Evolutionary conservation across 2,329 filamentous ascomycete genomes (phyloP), one percentile per base, ranked within the genome.

Genomic region (Fusarium sambucinum): DNA sequence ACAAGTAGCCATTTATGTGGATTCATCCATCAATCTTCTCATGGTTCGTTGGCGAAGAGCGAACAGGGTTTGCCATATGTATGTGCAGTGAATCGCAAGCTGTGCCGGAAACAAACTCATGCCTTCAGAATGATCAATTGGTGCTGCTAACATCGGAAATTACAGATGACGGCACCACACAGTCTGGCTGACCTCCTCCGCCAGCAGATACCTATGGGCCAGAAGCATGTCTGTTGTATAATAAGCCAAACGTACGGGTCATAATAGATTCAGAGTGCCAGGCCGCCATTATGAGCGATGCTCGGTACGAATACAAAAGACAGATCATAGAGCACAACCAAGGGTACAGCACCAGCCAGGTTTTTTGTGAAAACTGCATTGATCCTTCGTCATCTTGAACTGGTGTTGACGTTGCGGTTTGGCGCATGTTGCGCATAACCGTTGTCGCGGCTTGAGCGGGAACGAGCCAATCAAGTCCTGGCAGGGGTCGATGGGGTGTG

Each of bases 371-470:
- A 70, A 63, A 68, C 73, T 71, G 77, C 73, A 83, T 83, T 82
- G 81, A 81, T 75, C 77, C 76, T 80, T 77, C 73, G 76, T 77
- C 76, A 82, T 79, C 78, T 80, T 79, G 80, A 79, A 77, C 78
- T 76, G 79, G 79, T 75, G 76, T 80, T 74, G 76, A 80, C 77
- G 79, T 78, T 76, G 80, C 81, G 82, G 81, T 81, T 80, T 80
- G 82, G 81, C 79, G 81, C 83, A 84, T 85, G 82, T 81, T 83
- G 81, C 80, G 82, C 83, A 84, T 85, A 82, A 81, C 82, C 80
- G 82, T 83, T 81, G 81, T 80, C 76, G 77, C 80, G 76, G 71
- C 75, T 77, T 77, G 73, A 71, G 74, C 76, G 58, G 64, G 59
- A 64, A 70, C 64, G 68, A 71, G 66, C 82, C 82, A 84, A 83